Evolutionary conservation across 2,329 filamentous ascomycete genomes (phyloP), one percentile per base, ranked within the genome.

Genomic region (Fusarium sp.): DNA sequence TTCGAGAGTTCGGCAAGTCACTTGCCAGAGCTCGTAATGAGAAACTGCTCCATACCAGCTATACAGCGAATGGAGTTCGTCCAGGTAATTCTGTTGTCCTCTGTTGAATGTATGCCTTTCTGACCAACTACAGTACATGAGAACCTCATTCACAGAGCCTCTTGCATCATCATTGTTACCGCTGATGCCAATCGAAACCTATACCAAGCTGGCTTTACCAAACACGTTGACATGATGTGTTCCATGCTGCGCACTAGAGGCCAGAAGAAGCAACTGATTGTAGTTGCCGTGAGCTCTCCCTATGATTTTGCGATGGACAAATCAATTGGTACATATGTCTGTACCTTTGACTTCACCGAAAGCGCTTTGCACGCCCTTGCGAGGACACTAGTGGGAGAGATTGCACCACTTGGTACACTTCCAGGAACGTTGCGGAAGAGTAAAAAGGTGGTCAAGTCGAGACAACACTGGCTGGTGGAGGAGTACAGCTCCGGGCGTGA

Each of bases 231-330:
- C 15, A 96, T 97, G 91, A 95, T 98, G 81, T 98, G 94, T 81
- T 93, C 92, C 24, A 92, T 94, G 88, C 86, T 94, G 61, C 88
- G 90, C 9, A 89, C 91, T 9, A 88, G 87, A 16, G 92, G 92
- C 3, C 92, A 94, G 76, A 93, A 96, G 79, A 98, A 97, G 80
- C 93, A 94, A 2, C 82, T 98, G 40, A 90, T 98, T 25, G 95
- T 98, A 6, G 92, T 98, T 10, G 92, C 95, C 1, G 94, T 97
- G 72, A 97, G 94, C 80, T 98, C 94, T 1, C 95, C 95, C 0
- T 98, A 98, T 79, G 95, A 98, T 79, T 98, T 98, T 78, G 94
- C 94, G 46, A 94, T 95, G 87, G 95, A 98, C 76, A 91, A 92
- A 70, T 90, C 90, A 1, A 95, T 98, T 43, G 92, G 93, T 8